Base-by-base conservation (phyloP, 495 filamentous ascomycete species). In the Aeminium ludgeri region DNA sequence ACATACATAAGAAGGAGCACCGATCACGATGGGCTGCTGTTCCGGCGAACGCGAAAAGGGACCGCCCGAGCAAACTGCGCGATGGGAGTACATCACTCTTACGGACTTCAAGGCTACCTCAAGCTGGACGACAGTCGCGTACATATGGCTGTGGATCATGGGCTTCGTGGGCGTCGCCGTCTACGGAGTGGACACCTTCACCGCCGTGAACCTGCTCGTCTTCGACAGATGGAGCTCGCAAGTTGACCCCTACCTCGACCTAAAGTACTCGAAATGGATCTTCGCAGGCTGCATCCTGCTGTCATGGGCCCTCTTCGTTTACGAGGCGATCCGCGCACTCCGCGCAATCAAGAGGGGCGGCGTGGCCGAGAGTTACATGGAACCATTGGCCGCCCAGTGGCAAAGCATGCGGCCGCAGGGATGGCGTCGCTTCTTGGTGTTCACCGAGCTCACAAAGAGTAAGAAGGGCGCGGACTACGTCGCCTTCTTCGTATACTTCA, bases 61-160 rank as follows among this genome's bases (percentile, higher is more conserved):
- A 29, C 67, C 72, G 36, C 72, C 83, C 34, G 60, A 66, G 30
- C 67, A 84, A 40, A 83, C 91, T 59, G 80, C 92, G 63, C 84
- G 82, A 67, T 97, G 89, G 83, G 82, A 86, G 51, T 93, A 83
- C 50, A 84, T 97, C 54, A 95, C 79, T 55, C 72, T 97, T 8
- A 66, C 70, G 41, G 89, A 95, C 57, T 97, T 95, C 67, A 81
- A 81, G 51, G 74, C 78, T 4, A 73, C 72, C 16, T 84, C 80
- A 4, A 83, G 78, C 61, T 73, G 76, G 45, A 69, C 78, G 0
- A 65, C 68, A 7, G 70, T 92, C 48, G 89, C 87, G 34, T 97
- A 94, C 61, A 71, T 64, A 52, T 85, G 80, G 59, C 68, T 97
- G 44, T 89, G 74, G 65, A 61, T 87, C 20, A 78, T 83, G 41